phyloP scores from a whole-genome alignment of 2,329 filamentous ascomycete genomes.

The Colletotrichum musae region DNA sequence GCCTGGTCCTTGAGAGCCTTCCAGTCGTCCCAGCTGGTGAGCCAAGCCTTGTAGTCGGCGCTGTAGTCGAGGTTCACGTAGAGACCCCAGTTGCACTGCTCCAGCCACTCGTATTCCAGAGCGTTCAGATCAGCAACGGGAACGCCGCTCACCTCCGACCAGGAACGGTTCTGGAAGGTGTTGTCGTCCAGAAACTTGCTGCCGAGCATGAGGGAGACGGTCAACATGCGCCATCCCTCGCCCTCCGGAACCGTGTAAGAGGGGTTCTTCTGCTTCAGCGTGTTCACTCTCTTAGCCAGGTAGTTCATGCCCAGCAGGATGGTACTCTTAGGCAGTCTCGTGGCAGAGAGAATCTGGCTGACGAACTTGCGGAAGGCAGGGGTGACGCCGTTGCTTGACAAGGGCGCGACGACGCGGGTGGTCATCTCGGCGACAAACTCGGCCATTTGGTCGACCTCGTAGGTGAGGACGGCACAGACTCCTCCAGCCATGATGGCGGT shows the following conservation, averaged over 20 bases:
- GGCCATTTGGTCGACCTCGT: constrained; percentile 96
- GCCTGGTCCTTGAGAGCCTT: constrained; percentile 67
- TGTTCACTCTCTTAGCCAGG: constrained; percentile 85
- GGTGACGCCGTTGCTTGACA: constrained; percentile 63
- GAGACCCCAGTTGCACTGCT: constrained; percentile 85
- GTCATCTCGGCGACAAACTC: constrained; percentile 96
- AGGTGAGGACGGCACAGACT: constrained; percentile 94
- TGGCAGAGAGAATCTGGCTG: constrained; percentile 90
- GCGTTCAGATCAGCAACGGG: constrained; percentile 86
- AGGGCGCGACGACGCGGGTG: constrained; percentile 69
- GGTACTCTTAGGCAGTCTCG: constrained; percentile 89
- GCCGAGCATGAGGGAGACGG: constrained; percentile 85
- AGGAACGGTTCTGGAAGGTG: constrained; percentile 97
- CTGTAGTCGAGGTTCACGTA: constrained; percentile 87
- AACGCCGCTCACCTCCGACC: constrained; percentile 95
- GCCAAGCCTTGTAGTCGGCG: constrained; percentile 77
- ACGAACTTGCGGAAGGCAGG: constrained; percentile 92
- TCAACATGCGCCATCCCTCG: constrained; percentile 89
- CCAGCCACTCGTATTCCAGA: constrained; percentile 90
- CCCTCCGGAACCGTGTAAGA: constrained; percentile 74
- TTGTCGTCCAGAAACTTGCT: constrained; percentile 98
- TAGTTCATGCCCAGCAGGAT: constrained; percentile 94
- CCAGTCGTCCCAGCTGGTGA: constrained; percentile 73
- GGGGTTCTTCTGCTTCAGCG: constrained; percentile 69
- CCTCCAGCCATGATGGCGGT: constrained; percentile 78